Conservation (phyloP, 805 yeast genomes). For the Millerozyma acaciae region DNA sequence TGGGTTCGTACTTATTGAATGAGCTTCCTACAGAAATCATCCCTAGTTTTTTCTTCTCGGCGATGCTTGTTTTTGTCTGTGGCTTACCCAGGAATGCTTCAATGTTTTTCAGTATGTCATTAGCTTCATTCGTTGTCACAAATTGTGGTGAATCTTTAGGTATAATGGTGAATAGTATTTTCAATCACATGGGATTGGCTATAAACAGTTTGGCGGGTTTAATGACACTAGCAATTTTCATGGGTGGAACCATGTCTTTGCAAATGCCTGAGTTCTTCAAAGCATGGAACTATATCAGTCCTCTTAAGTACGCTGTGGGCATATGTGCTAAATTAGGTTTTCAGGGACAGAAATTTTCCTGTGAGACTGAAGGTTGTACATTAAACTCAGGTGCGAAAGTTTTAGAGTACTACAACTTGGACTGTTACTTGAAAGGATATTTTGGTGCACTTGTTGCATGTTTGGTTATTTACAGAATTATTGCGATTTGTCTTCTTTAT, state of each 20-base stretch:
- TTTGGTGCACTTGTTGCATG: slow-evolving; percentile 37
- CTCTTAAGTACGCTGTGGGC: slow-evolving; percentile 68
- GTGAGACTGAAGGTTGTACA: slow-evolving; percentile 27
- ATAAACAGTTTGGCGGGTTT: slow-evolving; percentile 66
- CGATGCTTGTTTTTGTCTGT: slow-evolving; percentile 61
- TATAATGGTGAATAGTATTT: slow-evolving; percentile 69
- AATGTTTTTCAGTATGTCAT: slow-evolving; percentile 63
- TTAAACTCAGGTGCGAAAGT: slow-evolving; percentile 31
- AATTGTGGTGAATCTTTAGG: slow-evolving; percentile 86
- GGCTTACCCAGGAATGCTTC: slow-evolving; percentile 69
- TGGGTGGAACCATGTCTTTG: slow-evolving; percentile 83
- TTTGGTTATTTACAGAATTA: slow-evolving; percentile 28
- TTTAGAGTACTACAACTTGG: slow-evolving; percentile 27
- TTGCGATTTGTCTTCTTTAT: slow-evolving; percentile 24
- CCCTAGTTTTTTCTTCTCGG: slow-evolving; percentile 55
- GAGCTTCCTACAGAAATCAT: slow-evolving; percentile 69
- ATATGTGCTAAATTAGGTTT: slow-evolving; percentile 59
- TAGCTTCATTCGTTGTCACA: slow-evolving; percentile 49
- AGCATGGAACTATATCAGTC: slow-evolving; percentile 74
- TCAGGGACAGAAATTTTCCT: slow-evolving; percentile 44
- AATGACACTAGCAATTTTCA: slow-evolving; percentile 67
- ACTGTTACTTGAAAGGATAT: slow-evolving; percentile 20
- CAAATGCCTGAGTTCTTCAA: slow-evolving; percentile 66
- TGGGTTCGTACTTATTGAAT: slow-evolving; percentile 51
- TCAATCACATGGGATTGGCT: slow-evolving; percentile 76